Evolutionary conservation across 148 eudicot species (phyloP).

Genomic region (Rhododendron simsii): DNA sequence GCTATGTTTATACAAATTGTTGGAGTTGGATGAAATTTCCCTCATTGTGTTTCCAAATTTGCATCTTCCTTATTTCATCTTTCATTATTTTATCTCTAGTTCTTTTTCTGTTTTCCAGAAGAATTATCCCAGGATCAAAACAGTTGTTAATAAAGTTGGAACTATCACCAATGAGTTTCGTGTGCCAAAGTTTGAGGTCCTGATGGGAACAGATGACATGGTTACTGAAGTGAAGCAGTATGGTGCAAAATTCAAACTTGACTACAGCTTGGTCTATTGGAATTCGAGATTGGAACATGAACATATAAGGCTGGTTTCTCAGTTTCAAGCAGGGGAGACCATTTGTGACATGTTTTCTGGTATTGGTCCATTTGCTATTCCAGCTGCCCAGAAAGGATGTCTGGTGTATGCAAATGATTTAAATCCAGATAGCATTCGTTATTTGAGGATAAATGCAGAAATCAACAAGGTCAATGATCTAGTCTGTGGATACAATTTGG

Average conservation of each 20-base stretch:
- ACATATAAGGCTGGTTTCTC: constrained; percentile 79
- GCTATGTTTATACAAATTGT: not conserved
- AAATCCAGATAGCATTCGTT: constrained; percentile 82
- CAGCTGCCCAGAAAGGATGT: constrained; percentile 98
- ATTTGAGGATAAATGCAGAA: constrained; percentile 77
- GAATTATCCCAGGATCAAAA: constrained; percentile 83
- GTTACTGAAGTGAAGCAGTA: constrained; percentile 92
- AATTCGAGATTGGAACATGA: constrained; percentile 98
- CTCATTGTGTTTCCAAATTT: not conserved
- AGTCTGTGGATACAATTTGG: constrained; percentile 63
- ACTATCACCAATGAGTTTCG: constrained; percentile 86
- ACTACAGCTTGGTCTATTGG: constrained; percentile 95
- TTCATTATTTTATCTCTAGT: constrained; percentile 14
- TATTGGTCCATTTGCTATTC: constrained; percentile 96
- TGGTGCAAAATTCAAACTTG: constrained; percentile 89
- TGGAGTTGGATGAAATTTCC: not conserved
- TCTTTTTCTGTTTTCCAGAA: constrained; percentile 45
- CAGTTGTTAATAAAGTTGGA: constrained; percentile 91
- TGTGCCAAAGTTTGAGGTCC: constrained; percentile 89
- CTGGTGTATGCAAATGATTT: constrained; percentile 88
- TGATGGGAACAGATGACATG: constrained; percentile 84
- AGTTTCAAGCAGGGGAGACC: constrained; percentile 69
- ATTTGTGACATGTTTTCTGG: constrained; percentile 98
- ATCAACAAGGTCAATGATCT: constrained; percentile 71
- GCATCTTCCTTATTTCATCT: not conserved